Percentiles rank a stretch among this genome's conserved stretches.
phyloP scores from a whole-genome alignment of 371 early-diverging fungal species.

The Mucor lusitanicus region DNA sequence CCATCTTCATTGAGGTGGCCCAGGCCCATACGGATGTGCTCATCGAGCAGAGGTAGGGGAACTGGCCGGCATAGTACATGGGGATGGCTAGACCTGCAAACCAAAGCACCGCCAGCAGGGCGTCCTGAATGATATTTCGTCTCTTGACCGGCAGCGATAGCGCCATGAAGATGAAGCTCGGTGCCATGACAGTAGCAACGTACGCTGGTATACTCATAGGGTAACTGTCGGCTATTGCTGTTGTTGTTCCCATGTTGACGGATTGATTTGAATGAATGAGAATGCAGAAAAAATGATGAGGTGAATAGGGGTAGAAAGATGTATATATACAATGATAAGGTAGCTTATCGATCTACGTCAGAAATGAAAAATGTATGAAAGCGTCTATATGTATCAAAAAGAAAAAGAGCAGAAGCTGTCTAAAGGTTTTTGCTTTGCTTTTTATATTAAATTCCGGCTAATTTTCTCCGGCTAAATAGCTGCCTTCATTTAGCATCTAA shows the following conservation, averaged over 20 bases:
- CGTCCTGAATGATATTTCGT: constrained; percentile 19
- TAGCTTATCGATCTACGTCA: not conserved
- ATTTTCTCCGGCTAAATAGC: not conserved
- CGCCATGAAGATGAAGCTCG: constrained; percentile 26
- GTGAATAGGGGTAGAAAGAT: not conserved
- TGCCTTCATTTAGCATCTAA: not conserved
- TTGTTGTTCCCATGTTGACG: not conserved
- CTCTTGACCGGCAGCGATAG: constrained; percentile 31
- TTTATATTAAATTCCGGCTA: not conserved
- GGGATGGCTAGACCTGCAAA: constrained; percentile 31
- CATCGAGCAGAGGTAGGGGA: constrained; percentile 19
- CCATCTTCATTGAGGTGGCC: constrained; percentile 45
- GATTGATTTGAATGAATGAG: not conserved
- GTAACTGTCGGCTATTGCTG: not conserved
- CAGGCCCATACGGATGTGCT: constrained; percentile 27
- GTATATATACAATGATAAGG: not conserved
- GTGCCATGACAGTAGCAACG: constrained; percentile 17
- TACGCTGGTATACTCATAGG: constrained; percentile 19
- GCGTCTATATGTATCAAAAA: not conserved
- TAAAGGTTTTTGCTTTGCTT: not conserved
- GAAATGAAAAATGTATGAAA: not conserved
- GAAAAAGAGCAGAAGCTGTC: not conserved
- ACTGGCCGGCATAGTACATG: constrained; percentile 31
- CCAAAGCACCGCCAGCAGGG: constrained; percentile 14
- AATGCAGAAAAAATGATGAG: not conserved